Evolutionary conservation across 2,329 filamentous ascomycete genomes (phyloP).

Genomic region (Fusarium albidum): DNA sequence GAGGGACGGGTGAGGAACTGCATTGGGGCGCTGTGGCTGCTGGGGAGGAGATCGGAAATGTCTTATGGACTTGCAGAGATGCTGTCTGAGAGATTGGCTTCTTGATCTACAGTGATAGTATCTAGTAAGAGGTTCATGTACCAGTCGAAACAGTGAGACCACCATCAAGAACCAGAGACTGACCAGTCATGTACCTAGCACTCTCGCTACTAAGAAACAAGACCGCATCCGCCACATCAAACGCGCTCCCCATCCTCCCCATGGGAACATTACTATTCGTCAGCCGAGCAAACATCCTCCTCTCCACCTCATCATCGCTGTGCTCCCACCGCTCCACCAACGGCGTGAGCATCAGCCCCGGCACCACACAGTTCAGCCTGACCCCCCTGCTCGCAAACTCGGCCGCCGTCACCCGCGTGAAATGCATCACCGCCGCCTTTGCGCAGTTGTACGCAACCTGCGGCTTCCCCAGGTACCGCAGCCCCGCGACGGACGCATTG

Average conservation of each 20-base stretch:
- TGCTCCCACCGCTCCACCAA: not conserved
- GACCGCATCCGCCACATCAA: too few species aligned
- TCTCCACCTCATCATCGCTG: too few species aligned
- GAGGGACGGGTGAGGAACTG: too few species aligned
- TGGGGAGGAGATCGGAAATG: too few species aligned
- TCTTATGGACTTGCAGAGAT: too few species aligned
- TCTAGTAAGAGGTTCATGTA: too few species aligned
- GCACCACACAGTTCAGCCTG: slow-evolving; percentile 55
- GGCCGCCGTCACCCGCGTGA: slow-evolving; percentile 53
- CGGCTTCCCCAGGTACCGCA: slow-evolving; percentile 53
- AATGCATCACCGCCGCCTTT: slow-evolving; percentile 56
- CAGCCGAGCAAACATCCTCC: too few species aligned
- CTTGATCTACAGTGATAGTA: too few species aligned
- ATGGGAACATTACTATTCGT: too few species aligned
- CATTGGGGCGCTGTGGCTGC: too few species aligned
- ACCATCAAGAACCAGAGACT: slow-evolving; percentile 16
- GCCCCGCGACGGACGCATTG: slow-evolving; percentile 3
- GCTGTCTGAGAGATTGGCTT: too few species aligned
- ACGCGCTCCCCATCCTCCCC: too few species aligned
- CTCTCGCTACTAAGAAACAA: slow-evolving; percentile 1
- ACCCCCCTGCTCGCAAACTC: slow-evolving; percentile 54
- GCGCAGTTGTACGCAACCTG: slow-evolving; percentile 58
- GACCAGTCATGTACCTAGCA: slow-evolving; percentile 13
- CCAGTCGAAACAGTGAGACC: slow-evolving; percentile 4
- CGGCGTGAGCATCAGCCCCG: slow-evolving; percentile 12